Evolutionary conservation across 352 stramenopile species (phyloP).

Genomic region (Pythium aquatile): DNA sequence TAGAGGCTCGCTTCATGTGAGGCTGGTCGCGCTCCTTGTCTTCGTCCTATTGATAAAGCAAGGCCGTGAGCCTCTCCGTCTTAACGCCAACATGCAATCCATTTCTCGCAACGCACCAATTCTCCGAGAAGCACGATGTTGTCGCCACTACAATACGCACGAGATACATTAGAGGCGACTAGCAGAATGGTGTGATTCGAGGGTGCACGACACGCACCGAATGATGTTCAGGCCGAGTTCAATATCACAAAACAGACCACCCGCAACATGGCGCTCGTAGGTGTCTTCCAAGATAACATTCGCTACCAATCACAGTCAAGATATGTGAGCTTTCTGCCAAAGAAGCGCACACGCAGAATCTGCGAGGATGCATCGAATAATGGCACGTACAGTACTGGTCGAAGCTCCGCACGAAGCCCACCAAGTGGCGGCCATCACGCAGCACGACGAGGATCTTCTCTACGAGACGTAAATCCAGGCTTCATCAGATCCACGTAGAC

Average conservation of each 20-base stretch:
- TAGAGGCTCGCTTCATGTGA: constrained; percentile 73
- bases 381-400: constrained; percentile 78
- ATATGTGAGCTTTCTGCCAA: no score
- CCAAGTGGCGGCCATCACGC: constrained; percentile 94
- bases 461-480: constrained; percentile 20
- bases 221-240: constrained; percentile 96
- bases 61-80: background rate
- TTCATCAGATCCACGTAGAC: background rate
- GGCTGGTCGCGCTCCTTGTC: constrained; percentile 82
- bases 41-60: constrained; percentile 42
- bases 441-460: constrained; percentile 92
- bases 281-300: constrained; percentile 98
- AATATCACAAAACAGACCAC: constrained; percentile 93
- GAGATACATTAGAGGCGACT: background rate
- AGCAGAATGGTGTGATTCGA: background rate
- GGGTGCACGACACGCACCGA: constrained; percentile 37
- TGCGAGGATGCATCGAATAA: background rate
- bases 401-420: constrained; percentile 89
- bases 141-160: constrained; percentile 53
- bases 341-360: background rate
- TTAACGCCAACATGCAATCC: background rate
- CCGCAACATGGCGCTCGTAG: constrained; percentile 87
- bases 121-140: constrained; percentile 88
- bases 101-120: constrained; percentile 40
- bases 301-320: constrained; percentile 33